Evolutionary conservation across 2,329 filamentous ascomycete genomes (phyloP).

Genomic region (Emergomyces pasteurianus): DNA sequence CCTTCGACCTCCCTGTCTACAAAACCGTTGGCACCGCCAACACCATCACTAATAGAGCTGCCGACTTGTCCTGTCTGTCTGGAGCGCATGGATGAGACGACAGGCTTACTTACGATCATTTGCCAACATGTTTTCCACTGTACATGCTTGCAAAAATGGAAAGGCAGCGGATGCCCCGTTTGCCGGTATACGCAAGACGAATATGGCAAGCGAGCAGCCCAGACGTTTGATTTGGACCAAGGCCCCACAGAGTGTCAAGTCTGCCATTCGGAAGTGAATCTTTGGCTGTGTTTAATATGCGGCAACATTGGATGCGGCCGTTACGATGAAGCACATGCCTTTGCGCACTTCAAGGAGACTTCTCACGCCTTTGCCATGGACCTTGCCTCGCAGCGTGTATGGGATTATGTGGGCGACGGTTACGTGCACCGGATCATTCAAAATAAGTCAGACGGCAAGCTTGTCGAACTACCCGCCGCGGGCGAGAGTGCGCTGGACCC

Average conservation of each 20-base stretch:
- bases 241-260: constrained; percentile 53
- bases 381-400: constrained; percentile 84
- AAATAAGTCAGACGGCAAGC: constrained; percentile 82
- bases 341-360: constrained; percentile 83
- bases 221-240: constrained; percentile 47
- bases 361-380: constrained; percentile 88
- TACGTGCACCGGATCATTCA: constrained; percentile 95
- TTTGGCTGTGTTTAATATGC: constrained; percentile 94
- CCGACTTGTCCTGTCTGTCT: constrained; percentile 94
- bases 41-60: constrained; percentile 75
- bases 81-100: constrained; percentile 96
- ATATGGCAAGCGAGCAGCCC: constrained; percentile 25
- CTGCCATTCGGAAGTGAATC: constrained; percentile 67
- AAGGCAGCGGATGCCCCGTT: constrained; percentile 83
- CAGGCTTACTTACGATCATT: constrained; percentile 84
- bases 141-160: constrained; percentile 91
- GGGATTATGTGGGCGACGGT: constrained; percentile 92
- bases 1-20: constrained; percentile 38
- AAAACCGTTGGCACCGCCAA: constrained; percentile 59
- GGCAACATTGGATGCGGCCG: constrained; percentile 86
- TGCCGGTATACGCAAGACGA: constrained; percentile 75
- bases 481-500: constrained; percentile 30
- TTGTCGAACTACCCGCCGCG: constrained; percentile 71
- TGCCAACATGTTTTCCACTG: constrained; percentile 98
- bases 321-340: constrained; percentile 88